phyloP scores from a whole-genome alignment of 2,329 filamentous ascomycete genomes.

The Beauveria australis region DNA sequence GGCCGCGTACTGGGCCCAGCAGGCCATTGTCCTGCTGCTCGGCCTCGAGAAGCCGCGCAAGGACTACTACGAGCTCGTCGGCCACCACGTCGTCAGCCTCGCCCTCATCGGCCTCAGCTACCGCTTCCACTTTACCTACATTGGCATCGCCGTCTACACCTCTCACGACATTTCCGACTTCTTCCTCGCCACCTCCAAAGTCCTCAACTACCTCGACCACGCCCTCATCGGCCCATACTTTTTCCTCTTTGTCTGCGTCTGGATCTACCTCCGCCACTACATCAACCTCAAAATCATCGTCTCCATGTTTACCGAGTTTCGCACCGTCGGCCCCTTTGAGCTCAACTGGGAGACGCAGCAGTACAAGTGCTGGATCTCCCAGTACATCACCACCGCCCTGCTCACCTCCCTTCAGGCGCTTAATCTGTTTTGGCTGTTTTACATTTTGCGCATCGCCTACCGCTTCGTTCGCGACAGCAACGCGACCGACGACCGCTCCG shows the following conservation, averaged over 20 bases:
- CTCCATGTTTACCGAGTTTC: conserved; percentile 68
- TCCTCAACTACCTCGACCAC: conserved; percentile 82
- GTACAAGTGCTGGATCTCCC: conserved; percentile 66
- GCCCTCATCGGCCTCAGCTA: conserved; percentile 80
- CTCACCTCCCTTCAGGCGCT: conserved; percentile 62
- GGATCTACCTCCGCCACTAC: conserved; percentile 87
- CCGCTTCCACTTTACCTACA: conserved; percentile 94
- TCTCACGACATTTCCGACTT: conserved; percentile 94
- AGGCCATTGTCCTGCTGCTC: conserved; percentile 78
- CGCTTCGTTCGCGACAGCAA: conserved; percentile 56
- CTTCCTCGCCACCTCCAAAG: conserved; percentile 89
- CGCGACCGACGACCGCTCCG: conserved; percentile 64
- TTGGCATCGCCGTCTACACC: conserved; percentile 86
- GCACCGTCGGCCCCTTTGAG: conserved; percentile 64
- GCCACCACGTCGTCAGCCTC: conserved; percentile 85
- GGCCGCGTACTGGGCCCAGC: conserved; percentile 92
- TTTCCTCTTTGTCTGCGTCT: conserved; percentile 68
- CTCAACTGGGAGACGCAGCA: conserved; percentile 69
- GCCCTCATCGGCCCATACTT: conserved; percentile 77
- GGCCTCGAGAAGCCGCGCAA: conserved; percentile 89
- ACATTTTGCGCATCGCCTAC: conserved; percentile 67
- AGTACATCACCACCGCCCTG: conserved; percentile 58
- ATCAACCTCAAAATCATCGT: conserved; percentile 70
- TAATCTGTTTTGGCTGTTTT: conserved; percentile 76
- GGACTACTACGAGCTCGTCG: conserved; percentile 88